Base-by-base conservation (phyloP, 2,329 filamentous ascomycete genomes). In the Verticillium longisporum region DNA sequence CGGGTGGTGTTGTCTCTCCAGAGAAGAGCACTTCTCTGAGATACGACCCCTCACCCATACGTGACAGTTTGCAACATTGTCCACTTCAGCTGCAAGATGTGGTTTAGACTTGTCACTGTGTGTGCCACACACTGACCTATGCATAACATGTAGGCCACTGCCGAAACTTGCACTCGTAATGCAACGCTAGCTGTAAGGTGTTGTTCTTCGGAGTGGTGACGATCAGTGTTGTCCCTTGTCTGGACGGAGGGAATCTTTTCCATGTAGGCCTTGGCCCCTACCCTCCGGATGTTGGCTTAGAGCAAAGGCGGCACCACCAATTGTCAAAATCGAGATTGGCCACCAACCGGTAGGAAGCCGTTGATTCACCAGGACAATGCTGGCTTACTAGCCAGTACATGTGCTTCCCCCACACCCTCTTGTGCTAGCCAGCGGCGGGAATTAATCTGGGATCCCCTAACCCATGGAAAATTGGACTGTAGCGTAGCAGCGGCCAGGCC, bases 281-380 rank as follows among this genome's bases (percentile, higher is more conserved):
- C 26, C 26, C 26, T 31, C 26, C 26, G 26, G n/a, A 18, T 53
- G 10, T 53, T 18, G 18, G 11, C 7, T 11, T 21, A 10, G 45
- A 53, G 21, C 45, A 11, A 11, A 53, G 45, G 21, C 21, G 45
- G 45, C 45, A 18, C 38, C 15, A n/a, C 11, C 45, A n/a, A 10
- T n/a, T 53, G 18, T 53, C 45, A 53, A 11, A 21, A 15, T n/a
- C 45, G 21, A 18, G 21, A 53, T 57, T 41, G 56, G 56, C 56
- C 37, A 57, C 56, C 56, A 57, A 57, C 56, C 56, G 56, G 56
- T 38, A 58, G 38, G 34, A 58, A 58, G 56, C 56, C 37, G 34
- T 41, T 53, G 7, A 53, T 53, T 53, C 37, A 26, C 56, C 56
- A 41, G 32, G 33, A 45, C 31, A 58, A 33, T 36, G 56, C 32